A percentile compares a stretch with the other conserved stretches of the same genome.
Conservation (phyloP, 1,139 yeast genomes). For the Groenewaldozyma auringiensis region DNA sequence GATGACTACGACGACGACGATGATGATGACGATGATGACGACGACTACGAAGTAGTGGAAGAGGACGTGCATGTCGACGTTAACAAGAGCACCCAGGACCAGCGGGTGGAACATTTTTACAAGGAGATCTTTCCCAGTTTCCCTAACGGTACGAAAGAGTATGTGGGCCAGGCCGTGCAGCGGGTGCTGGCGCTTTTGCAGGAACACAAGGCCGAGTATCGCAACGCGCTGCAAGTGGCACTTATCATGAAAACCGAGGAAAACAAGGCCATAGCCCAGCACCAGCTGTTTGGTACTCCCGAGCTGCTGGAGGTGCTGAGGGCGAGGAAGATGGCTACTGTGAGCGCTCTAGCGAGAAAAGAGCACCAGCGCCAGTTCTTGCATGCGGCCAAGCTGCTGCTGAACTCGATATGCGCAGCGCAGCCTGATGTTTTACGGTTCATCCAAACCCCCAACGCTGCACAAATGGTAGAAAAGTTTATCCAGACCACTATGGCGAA, state of each 20-base stretch:
- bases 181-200: not conserved
- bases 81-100: not conserved
- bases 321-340: not conserved
- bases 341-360: not conserved
- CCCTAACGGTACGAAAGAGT: not conserved
- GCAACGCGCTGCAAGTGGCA: not conserved
- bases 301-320: not conserved
- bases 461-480: not conserved
- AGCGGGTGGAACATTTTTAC: not conserved
- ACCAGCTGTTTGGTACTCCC: not conserved
- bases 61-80: not conserved
- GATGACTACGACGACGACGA: constrained; percentile 1
- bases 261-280: not conserved
- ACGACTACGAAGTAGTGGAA: not conserved
- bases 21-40: constrained; percentile 1
- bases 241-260: not conserved
- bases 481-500: not conserved
- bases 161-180: not conserved
- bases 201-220: not conserved
- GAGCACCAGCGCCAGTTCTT: not conserved
- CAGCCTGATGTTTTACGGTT: not conserved
- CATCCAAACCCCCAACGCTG: not conserved
- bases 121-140: not conserved
- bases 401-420: not conserved
- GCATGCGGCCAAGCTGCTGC: not conserved